Evolutionary conservation across 768 basidiomycete species (phyloP).

Genomic region (Lentinus brumalis): DNA sequence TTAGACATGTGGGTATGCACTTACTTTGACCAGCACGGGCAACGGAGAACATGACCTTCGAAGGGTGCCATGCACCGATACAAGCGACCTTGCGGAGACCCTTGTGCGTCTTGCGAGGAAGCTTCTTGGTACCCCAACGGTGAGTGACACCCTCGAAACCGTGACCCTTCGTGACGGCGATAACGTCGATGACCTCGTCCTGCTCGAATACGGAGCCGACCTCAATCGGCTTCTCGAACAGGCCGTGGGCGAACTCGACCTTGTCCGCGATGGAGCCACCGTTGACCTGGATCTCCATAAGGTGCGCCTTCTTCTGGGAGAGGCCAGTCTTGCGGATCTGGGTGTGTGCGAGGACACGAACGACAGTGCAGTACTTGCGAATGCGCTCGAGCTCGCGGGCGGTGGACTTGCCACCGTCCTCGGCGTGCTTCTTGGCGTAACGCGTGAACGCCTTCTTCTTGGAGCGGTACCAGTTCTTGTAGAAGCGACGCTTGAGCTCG

Average conservation of each 20-base stretch:
- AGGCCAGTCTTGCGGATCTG: constrained; percentile 98
- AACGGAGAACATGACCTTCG: constrained; percentile 99
- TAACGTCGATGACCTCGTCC: constrained; percentile 95
- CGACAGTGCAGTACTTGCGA: constrained; percentile 99
- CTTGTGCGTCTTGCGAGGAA: constrained; percentile 98
- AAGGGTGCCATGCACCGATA: constrained; percentile 98
- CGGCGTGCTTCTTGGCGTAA: constrained; percentile 99
- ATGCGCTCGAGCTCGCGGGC: constrained; percentile 98
- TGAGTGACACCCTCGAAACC: constrained; percentile 99
- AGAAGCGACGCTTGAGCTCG: constrained; percentile 98
- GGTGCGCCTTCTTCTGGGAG: constrained; percentile 98
- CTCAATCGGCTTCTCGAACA: constrained; percentile 97
- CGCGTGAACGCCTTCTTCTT: constrained; percentile 99
- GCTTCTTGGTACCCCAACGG: constrained; percentile 99
- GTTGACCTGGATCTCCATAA: constrained; percentile 99
- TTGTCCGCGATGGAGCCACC: constrained; percentile 96
- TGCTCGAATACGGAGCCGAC: constrained; percentile 88
- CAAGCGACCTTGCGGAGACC: constrained; percentile 99
- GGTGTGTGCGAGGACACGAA: constrained; percentile 98
- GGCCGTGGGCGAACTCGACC: constrained; percentile 89
- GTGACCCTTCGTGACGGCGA: constrained; percentile 99
- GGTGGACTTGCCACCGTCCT: constrained; percentile 89
- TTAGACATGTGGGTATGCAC: constrained; percentile 36
- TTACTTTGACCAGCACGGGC: constrained; percentile 99
- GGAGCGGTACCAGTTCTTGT: constrained; percentile 99